Base-by-base conservation (phyloP, 306 rosid genomes). In the Lathyrus oleraceus region DNA sequence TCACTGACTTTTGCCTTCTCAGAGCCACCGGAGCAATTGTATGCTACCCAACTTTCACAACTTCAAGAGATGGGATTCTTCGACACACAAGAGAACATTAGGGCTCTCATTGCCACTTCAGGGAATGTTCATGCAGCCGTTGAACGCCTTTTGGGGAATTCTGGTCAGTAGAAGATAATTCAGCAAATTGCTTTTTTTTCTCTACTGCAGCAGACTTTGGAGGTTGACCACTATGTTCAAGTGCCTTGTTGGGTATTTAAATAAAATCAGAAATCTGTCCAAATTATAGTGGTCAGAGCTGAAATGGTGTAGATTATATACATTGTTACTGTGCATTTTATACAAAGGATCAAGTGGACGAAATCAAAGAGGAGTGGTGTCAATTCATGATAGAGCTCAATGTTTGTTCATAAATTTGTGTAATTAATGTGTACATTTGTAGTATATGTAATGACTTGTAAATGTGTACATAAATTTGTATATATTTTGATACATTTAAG, bases 11-110 rank as follows among this genome's bases (percentile, higher is more conserved):
- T 67, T 44, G 42, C 21, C 73, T 65, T 69, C 25, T 44, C 88
- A 91, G 96, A 83, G 71, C 96, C 96, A 1, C 97, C 93, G 0
- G 97, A 88, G 83, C 96, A 91, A 80, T 80, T 88, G 59, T 91
- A 91, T 71, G 95, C 96, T 8, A 76, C 91, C 20, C 97, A 91
- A 69, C 87, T 91, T 56, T 51, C 91, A 0, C 97, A 91, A 82
- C 97, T 91, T 76, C 97, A 87, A 81, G 97, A 91, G 78, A 91
- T 91, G 97, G 97, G 97, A 19, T 91, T 91, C 85, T 87, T 88
- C 45, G 97, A 91, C 65, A 84, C 87, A 7, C 97, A 91, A 79
- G 97, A 91, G 83, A 91, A 91, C 74, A 85, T 91, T 59, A 82
- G 81, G 80, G 97, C 97, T 8, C 86, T 91, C 73, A 54, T 83